Percentiles rank a stretch among this genome's conserved stretches.
Evolutionary conservation across 2,329 filamentous ascomycete species (phyloP).

Genomic region (Corinectria fuckeliana): DNA sequence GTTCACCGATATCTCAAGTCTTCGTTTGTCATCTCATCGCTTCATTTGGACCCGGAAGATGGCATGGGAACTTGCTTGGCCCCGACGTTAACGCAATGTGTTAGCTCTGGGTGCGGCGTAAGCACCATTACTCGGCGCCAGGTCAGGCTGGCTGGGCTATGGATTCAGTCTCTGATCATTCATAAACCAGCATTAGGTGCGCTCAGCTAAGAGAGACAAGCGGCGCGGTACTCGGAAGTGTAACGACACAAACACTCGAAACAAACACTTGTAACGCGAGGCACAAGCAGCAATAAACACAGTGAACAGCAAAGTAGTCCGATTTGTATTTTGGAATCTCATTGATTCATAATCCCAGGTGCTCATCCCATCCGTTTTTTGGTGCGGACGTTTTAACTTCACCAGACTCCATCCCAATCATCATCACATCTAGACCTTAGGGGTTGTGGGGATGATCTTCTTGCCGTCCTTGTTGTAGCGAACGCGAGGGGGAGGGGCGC

Average conservation of each 20-base stretch:
- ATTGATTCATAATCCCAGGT: slow-evolving; percentile 43
- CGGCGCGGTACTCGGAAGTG: neutral
- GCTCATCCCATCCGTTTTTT: slow-evolving; percentile 46
- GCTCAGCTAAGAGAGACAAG: no score
- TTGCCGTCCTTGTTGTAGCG: slow-evolving; percentile 99
- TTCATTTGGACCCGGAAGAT: no score
- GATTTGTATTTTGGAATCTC: slow-evolving; percentile 41
- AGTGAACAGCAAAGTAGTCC: slow-evolving; percentile 35
- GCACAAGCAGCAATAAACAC: slow-evolving; percentile 6
- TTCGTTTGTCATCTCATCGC: no score
- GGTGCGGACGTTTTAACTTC: slow-evolving; percentile 45
- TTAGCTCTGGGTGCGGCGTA: no score
- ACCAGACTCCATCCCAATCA: slow-evolving; percentile 48
- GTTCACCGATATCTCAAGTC: no score
- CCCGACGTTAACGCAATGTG: no score
- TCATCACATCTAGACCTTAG: slow-evolving; percentile 47
- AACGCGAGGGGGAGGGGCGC: slow-evolving; percentile 94
- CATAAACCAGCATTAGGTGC: no score
- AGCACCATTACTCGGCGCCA: no score
- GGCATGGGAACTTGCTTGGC: no score
- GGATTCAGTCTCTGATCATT: no score
- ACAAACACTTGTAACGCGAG: neutral
- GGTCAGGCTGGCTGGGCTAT: no score
- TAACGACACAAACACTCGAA: neutral
- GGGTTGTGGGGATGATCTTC: slow-evolving; percentile 87